These are phyloP conservation scores for Xylaria sp. DNA, from an alignment of 2,329 filamentous ascomycete species.

Conservation along the genomic window DNA sequence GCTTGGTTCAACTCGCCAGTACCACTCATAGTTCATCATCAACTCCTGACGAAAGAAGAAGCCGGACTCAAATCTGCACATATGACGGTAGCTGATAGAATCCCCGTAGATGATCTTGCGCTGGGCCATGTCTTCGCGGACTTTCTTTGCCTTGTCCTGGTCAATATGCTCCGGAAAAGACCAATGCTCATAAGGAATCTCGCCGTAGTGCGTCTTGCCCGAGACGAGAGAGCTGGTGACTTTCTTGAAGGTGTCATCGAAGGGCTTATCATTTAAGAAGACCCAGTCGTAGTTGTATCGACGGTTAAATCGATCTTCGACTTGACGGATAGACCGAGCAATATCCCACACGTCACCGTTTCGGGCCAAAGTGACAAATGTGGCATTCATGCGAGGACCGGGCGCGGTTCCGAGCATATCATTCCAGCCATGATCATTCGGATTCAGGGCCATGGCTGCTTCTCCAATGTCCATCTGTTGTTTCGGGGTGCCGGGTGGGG, in stretches of 20 bases:
- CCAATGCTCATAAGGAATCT: conserved; percentile 93
- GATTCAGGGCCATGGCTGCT: conserved; percentile 62
- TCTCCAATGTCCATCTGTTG: conserved; percentile 54
- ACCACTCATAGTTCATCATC: conserved; percentile 98
- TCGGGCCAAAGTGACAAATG: conserved; percentile 93
- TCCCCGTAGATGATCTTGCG: conserved; percentile 99
- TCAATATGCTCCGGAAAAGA: conserved; percentile 97
- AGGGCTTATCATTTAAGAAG: conserved; percentile 95
- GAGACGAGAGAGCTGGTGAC: conserved; percentile 90
- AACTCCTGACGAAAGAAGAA: conserved; percentile 98
- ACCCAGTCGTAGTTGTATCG: conserved; percentile 99
- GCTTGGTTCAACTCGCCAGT: conserved; percentile 98
- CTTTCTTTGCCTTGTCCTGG: conserved; percentile 88
- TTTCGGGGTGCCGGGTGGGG: conserved; percentile 44
- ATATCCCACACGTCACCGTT: conserved; percentile 98
- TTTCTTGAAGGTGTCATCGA: conserved; percentile 93
- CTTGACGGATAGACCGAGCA: conserved; percentile 90
- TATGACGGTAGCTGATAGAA: conserved; percentile 96
- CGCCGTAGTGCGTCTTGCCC: conserved; percentile 88
- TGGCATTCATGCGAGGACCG: conserved; percentile 90
- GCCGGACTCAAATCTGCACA: conserved; percentile 98
- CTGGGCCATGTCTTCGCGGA: conserved; percentile 92
- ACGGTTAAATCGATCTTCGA: conserved; percentile 98
- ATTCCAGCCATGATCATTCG: conserved; percentile 63
- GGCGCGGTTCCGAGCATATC: conserved; percentile 63